A percentile compares a stretch with the other conserved stretches of the same genome.
phyloP scores from a whole-genome alignment of 805 yeast genomes.

The Lipomyces kockii region DNA sequence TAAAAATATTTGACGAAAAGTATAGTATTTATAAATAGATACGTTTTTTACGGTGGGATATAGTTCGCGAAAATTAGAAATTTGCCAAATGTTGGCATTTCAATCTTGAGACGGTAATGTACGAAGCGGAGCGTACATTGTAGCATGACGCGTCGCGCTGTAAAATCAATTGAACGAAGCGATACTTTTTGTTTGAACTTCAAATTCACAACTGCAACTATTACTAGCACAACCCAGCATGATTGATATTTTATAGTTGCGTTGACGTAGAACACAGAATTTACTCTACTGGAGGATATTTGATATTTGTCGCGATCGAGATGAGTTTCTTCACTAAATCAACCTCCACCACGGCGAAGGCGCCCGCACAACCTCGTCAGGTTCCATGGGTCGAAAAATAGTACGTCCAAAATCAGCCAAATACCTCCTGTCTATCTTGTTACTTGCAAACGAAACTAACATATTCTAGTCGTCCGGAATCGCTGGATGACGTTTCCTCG shows the following conservation, averaged over 20 bases:
- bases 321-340: conserved; percentile 7
- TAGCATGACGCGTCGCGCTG: conserved; percentile 4
- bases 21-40: not conserved
- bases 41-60: not conserved
- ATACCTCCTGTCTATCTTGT: not conserved
- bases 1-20: not conserved
- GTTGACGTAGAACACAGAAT: not conserved
- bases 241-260: not conserved
- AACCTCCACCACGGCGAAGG: not conserved
- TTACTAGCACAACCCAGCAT: not conserved
- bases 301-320: not conserved
- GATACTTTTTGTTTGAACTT: too few relatives aligned
- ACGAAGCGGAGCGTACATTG: not conserved
- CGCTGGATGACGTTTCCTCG: conserved; percentile 83
- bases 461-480: conserved; percentile 72
- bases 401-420: conserved; percentile 43
- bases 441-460: not conserved
- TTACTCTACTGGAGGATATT: not conserved
- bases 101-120: not conserved
- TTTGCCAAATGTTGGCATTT: not conserved
- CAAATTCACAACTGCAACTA: not conserved
- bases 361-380: conserved; percentile 21
- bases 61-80: not conserved
- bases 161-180: too few relatives aligned
- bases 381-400: conserved; percentile 93